Conservation (phyloP, 768 basidiomycete species). For the Termitomyces sp. region DNA sequence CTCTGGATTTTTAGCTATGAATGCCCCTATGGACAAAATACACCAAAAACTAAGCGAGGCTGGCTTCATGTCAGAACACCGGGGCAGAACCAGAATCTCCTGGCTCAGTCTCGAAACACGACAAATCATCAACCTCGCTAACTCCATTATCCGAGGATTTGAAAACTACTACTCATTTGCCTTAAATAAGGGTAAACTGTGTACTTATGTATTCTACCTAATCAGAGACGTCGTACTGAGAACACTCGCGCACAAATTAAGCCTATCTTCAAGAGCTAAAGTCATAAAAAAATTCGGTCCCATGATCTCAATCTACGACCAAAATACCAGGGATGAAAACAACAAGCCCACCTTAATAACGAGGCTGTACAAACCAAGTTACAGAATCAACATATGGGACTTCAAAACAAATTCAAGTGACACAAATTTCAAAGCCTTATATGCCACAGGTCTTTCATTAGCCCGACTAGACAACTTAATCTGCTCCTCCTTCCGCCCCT, state of each 20-base stretch:
- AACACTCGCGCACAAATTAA: neutral
- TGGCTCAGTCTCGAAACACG: neutral
- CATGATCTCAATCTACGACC: neutral
- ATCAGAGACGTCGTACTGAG: neutral
- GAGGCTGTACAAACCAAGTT: neutral
- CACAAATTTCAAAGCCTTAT: neutral
- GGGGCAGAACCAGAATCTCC: neutral
- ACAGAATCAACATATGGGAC: neutral
- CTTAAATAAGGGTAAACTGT: neutral
- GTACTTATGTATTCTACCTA: neutral
- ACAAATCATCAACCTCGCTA: neutral
- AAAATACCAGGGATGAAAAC: neutral
- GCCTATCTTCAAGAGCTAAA: neutral
- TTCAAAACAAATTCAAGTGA: neutral
- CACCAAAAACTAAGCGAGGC: neutral
- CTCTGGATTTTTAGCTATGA: neutral
- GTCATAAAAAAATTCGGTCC: neutral
- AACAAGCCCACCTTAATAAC: neutral
- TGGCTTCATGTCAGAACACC: neutral
- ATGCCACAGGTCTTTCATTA: neutral
- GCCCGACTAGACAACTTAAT: neutral
- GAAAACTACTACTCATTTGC: neutral
- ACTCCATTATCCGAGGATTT: neutral
- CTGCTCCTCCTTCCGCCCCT: too few relatives aligned
- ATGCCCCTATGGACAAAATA: neutral